These are phyloP conservation scores for Pyricularia sp. DNA, from an alignment of 2,329 filamentous ascomycete genomes.

Conservation along the genomic window DNA sequence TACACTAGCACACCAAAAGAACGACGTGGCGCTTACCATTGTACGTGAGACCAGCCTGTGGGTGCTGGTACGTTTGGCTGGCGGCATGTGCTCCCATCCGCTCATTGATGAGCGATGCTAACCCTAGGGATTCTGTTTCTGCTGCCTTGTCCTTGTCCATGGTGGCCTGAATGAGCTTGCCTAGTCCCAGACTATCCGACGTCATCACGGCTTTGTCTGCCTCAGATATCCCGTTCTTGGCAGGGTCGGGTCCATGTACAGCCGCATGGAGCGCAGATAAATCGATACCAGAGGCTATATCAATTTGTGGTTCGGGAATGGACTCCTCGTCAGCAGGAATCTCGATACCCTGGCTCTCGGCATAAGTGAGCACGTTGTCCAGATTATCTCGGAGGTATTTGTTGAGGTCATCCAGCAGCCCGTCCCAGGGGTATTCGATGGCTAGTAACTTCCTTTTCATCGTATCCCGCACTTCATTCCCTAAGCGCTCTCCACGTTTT, in stretches of 20 bases:
- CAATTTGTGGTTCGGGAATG: slow-evolving; percentile 11
- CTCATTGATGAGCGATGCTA: slow-evolving; percentile 17
- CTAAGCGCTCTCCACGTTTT: slow-evolving; percentile 37
- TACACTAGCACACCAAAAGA: background rate
- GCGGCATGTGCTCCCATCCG: slow-evolving; percentile 10
- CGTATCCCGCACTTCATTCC: slow-evolving; percentile 30
- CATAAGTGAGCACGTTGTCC: slow-evolving; percentile 23
- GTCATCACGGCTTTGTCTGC: background rate
- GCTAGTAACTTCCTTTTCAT: slow-evolving; percentile 16
- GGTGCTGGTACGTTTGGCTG: background rate
- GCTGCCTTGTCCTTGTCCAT: slow-evolving; percentile 8
- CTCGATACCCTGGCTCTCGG: slow-evolving; percentile 26
- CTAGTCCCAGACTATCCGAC: slow-evolving; percentile 9
- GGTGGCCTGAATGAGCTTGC: slow-evolving; percentile 14
- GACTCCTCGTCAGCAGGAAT: slow-evolving; percentile 22
- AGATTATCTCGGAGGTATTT: slow-evolving; percentile 21
- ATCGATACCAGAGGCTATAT: background rate
- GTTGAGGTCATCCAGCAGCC: slow-evolving; percentile 23
- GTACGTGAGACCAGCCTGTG: background rate
- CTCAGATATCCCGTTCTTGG: background rate
- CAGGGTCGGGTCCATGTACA: slow-evolving; percentile 1
- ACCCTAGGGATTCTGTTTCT: slow-evolving; percentile 12
- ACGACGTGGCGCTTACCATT: background rate
- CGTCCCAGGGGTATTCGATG: slow-evolving; percentile 28
- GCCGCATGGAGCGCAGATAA: slow-evolving; percentile 8